Conservation (phyloP, 768 basidiomycete species). For the Asterophora lycoperdoides region DNA sequence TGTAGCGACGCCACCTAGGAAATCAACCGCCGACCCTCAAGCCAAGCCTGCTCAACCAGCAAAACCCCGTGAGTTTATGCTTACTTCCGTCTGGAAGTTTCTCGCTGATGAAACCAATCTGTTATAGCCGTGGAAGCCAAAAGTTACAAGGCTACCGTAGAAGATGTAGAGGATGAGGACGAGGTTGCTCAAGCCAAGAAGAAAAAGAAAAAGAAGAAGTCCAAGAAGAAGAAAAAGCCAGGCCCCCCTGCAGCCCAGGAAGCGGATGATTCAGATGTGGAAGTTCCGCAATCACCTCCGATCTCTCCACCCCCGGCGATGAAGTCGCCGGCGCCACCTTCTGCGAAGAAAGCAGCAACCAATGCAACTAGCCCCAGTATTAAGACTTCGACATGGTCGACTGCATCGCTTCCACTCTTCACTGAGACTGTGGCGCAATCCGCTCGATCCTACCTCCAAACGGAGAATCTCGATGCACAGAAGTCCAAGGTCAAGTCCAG, state of each 20-base stretch:
- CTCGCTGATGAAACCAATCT: neutral
- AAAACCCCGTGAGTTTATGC: slow-evolving; percentile 4
- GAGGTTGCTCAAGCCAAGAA: slow-evolving; percentile 44
- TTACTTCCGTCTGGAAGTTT: neutral
- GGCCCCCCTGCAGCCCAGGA: slow-evolving; percentile 21
- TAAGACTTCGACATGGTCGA: slow-evolving; percentile 26
- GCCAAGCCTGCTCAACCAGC: neutral
- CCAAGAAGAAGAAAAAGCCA: slow-evolving; percentile 65
- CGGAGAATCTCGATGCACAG: slow-evolving; percentile 38
- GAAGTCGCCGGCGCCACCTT: slow-evolving; percentile 6
- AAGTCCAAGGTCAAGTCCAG: slow-evolving; percentile 74
- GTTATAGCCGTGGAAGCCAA: slow-evolving; percentile 17
- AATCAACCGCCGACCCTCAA: neutral
- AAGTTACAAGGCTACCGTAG: slow-evolving; percentile 51
- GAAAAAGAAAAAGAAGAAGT: slow-evolving; percentile 66
- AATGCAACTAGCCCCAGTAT: slow-evolving; percentile 11
- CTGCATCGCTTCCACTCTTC: slow-evolving; percentile 33
- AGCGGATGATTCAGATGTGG: slow-evolving; percentile 15
- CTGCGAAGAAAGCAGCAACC: slow-evolving; percentile 20
- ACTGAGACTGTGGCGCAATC: slow-evolving; percentile 60
- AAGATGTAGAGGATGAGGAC: slow-evolving; percentile 74
- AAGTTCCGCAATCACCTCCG: slow-evolving; percentile 7
- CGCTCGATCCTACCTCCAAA: slow-evolving; percentile 62
- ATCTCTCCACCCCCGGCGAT: slow-evolving; percentile 17
- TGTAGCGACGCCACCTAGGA: neutral